These are phyloP conservation scores for Jamesozyma lodderae DNA, from an alignment of 805 yeast species.

Conservation along the genomic window DNA sequence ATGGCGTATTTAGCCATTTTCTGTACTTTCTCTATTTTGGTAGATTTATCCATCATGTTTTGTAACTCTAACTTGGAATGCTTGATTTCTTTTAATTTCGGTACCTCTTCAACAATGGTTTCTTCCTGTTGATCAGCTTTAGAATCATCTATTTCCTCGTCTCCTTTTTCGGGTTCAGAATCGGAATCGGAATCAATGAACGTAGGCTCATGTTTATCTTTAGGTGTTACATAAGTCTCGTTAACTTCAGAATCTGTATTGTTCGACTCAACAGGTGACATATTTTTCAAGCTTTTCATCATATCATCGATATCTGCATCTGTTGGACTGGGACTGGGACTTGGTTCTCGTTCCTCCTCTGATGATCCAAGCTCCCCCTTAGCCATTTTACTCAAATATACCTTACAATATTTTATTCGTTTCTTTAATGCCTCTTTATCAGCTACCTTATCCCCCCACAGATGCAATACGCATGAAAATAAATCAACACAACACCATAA, in stretches of 20 bases:
- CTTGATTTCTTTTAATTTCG: conserved; percentile 3
- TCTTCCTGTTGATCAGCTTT: conserved; percentile 1
- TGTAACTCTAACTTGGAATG: conserved; percentile 34
- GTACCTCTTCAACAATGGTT: neutral
- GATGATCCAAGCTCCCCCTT: conserved; percentile 19
- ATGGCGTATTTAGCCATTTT: conserved; percentile 67
- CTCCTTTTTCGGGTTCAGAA: neutral
- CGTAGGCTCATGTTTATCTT: no score
- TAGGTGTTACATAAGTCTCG: no score
- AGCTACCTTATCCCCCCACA: conserved; percentile 17
- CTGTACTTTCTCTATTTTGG: conserved; percentile 50
- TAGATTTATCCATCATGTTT: conserved; percentile 46
- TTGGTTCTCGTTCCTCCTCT: neutral
- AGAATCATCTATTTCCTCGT: neutral
- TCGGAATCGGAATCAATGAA: neutral
- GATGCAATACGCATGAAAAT: conserved; percentile 13
- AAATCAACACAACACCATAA: conserved; percentile 29
- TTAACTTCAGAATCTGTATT: no score
- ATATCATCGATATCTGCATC: conserved; percentile 3
- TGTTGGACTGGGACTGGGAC: neutral
- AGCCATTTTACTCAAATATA: conserved; percentile 20
- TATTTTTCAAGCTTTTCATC: neutral
- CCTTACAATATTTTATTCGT: conserved; percentile 23
- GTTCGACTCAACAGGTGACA: no score
- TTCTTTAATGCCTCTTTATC: conserved; percentile 12